Evolutionary conservation across 441 rosid species (phyloP), one percentile per base, ranked within the genome.

Genomic region (Aquilaria agallochum): DNA sequence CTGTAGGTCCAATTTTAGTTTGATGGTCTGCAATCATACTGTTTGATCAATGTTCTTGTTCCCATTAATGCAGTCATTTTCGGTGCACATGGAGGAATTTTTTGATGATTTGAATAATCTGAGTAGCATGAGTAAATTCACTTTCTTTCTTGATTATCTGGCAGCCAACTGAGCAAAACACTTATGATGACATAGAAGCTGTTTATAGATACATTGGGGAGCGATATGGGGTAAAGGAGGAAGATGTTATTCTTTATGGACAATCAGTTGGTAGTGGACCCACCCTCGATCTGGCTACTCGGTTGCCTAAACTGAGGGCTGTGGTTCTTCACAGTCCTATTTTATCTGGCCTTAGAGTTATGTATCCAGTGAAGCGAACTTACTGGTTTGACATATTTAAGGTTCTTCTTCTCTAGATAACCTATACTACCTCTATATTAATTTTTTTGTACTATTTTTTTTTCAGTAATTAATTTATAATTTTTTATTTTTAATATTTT

Each of bases 231-330:
- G 89, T 78, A 30, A 88, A 84, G 79, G 87, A 93, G 79, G 95
- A 90, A 76, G 86, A 90, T 75, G 83, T 85, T 51, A 81, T 93
- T 61, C 80, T 93, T 68, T 93, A 93, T 46, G 98, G 98, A 51
- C 97, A 93, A 69, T 93, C 97, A 10, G 95, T 93, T 48, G 97
- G 97, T 49, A 93, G 97, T 68, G 98, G 98, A 34, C 97, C 98
- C 40, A 88, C 97, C 68, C 78, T 90, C 68, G 97, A 93, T 62
- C 69, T 93, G 68, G 95, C 98, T 70, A 71, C 85, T 50, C 76
- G 76, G 32, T 86, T 93, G 68, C 83, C 78, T 2, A 81, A 77
- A 50, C 67, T 90, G 55, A 83, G 96, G 73, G 96, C 98, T 0
- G 98, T 93, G 69, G 90, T 93, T 73, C 92, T 93, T 58, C 98